Percentiles rank a stretch among this genome's conserved stretches.
Conservation (phyloP, 2,329 filamentous ascomycete species). For the Sporothrix schenckii region DNA sequence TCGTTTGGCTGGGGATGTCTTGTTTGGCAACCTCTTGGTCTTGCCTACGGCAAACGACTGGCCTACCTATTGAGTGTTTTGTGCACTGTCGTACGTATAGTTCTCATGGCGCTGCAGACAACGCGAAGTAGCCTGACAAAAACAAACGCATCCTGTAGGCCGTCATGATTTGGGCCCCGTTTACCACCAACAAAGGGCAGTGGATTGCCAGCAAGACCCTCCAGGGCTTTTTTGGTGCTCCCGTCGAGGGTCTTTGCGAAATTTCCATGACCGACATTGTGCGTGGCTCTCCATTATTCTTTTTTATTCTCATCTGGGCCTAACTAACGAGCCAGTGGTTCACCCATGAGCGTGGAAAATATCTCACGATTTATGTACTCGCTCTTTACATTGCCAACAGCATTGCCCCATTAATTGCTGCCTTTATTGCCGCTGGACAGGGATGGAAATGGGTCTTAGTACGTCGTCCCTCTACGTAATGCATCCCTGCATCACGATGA, state of each 20-base stretch:
- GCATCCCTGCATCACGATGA: no score
- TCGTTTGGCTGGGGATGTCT: slow-evolving; percentile 8
- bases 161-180: not conserved
- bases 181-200: slow-evolving; percentile 1
- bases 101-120: no score
- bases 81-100: not conserved
- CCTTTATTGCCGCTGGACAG: not conserved
- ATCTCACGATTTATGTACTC: not conserved
- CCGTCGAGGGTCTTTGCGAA: not conserved
- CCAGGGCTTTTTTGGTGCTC: slow-evolving; percentile 8
- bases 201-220: slow-evolving; percentile 15
- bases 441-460: slow-evolving; percentile 10
- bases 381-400: slow-evolving; percentile 8
- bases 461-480: not conserved
- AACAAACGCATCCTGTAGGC: not conserved
- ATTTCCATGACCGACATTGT: slow-evolving; percentile 15
- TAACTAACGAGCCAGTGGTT: not conserved
- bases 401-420: not conserved
- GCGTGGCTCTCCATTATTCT: no score
- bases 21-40: not conserved
- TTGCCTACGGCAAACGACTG: slow-evolving; percentile 1
- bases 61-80: not conserved
- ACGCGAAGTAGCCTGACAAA: no score
- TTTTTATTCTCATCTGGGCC: not conserved
- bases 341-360: not conserved